phyloP scores from a whole-genome alignment of 495 filamentous ascomycete species.

The Astrothelium macrocarpum region DNA sequence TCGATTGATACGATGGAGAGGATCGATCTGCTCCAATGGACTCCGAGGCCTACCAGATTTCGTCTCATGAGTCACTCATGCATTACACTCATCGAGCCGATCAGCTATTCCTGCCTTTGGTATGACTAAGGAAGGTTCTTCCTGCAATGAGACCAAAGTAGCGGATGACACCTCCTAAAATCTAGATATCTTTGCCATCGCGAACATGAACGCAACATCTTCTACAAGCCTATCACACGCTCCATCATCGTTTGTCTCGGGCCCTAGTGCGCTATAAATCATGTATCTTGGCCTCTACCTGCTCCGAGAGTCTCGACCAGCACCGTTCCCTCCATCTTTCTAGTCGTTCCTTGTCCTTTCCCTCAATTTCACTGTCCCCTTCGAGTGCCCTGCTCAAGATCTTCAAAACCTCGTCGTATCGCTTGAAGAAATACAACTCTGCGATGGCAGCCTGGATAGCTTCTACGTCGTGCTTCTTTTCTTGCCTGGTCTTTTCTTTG shows the following conservation, averaged over 20 bases:
- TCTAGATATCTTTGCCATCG: no score
- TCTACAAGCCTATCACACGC: neutral
- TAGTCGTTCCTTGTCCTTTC: slow-evolving; percentile 8
- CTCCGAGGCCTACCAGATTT: no score
- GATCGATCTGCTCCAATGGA: neutral
- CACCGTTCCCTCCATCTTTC: slow-evolving; percentile 12
- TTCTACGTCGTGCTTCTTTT: slow-evolving; percentile 16
- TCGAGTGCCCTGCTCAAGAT: slow-evolving; percentile 10
- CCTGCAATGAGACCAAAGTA: no score
- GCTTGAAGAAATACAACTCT: slow-evolving; percentile 17
- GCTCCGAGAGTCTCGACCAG: neutral
- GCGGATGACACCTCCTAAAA: no score
- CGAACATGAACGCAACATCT: no score
- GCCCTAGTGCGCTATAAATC: neutral
- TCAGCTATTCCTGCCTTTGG: no score
- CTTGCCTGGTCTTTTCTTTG: slow-evolving; percentile 2
- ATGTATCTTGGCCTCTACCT: neutral
- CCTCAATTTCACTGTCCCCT: slow-evolving; percentile 9
- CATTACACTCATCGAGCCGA: no score
- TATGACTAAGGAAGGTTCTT: no score
- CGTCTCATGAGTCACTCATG: no score
- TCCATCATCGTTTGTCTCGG: neutral
- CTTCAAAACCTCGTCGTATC: slow-evolving; percentile 7
- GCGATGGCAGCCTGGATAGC: slow-evolving; percentile 17
- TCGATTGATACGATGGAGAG: no score